Conservation (phyloP, 2,329 filamentous ascomycete species). For the Aureobasidium pullulans region DNA sequence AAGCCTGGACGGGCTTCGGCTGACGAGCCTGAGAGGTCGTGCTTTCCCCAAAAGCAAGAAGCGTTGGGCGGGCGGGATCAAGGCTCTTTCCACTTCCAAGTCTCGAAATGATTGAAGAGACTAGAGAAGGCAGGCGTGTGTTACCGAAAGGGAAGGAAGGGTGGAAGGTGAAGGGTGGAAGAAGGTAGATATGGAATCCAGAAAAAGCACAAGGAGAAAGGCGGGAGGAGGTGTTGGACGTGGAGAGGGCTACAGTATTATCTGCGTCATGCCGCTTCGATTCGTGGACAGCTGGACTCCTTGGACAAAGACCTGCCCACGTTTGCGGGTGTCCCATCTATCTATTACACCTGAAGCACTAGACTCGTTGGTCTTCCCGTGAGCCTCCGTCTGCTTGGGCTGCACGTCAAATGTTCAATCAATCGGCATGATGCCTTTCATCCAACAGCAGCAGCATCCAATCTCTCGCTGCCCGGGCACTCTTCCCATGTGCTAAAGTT, state of each 20-base stretch:
- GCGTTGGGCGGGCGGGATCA: slow-evolving; percentile 1
- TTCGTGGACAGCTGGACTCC: slow-evolving; percentile 10
- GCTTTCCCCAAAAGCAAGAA: slow-evolving; percentile 16
- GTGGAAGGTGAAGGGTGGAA: slow-evolving; percentile 5
- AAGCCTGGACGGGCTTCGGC: slow-evolving; percentile 9
- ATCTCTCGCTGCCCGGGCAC: neutral
- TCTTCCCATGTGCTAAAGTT: too few species aligned
- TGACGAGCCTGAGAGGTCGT: slow-evolving; percentile 12
- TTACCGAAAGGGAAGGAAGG: slow-evolving; percentile 15
- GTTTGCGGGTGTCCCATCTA: slow-evolving; percentile 8
- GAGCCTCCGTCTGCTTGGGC: neutral
- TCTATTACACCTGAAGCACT: neutral
- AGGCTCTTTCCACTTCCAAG: slow-evolving; percentile 2
- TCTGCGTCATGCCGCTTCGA: slow-evolving; percentile 7
- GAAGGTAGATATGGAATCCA: neutral
- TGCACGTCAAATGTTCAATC: slow-evolving; percentile 1
- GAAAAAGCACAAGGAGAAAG: slow-evolving; percentile 12
- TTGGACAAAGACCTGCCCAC: slow-evolving; percentile 1
- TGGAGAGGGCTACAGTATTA: neutral
- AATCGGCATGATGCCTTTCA: neutral
- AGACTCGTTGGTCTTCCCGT: neutral
- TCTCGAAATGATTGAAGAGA: slow-evolving; percentile 13
- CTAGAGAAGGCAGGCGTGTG: neutral
- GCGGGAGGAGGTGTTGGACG: slow-evolving; percentile 14
- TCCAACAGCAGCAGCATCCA: neutral